Base-by-base conservation (phyloP, 2,329 filamentous ascomycete species). In the Sporothrix inflata region DNA sequence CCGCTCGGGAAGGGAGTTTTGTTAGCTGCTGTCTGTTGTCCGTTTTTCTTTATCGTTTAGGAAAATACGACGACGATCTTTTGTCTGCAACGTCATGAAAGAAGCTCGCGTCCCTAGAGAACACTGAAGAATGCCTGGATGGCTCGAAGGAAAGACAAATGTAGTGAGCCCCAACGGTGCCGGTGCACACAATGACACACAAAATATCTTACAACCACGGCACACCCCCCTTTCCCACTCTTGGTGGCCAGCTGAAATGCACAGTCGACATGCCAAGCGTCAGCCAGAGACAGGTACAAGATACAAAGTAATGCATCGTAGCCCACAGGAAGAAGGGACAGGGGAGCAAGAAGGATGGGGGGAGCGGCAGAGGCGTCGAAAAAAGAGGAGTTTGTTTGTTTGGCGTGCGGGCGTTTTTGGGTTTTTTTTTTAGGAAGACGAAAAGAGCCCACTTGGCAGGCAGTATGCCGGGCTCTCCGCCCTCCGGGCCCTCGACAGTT, bases 201-300 rank as follows among this genome's bases (percentile, higher is more conserved):
- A 47, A 47, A 3, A 47, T 16, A 16, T 9, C 42, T 6, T 45
- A 47, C 11, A 19, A 47, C 42, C 12, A 14, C 42, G 16, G 2
- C 49, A 24, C 19, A 14, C 24, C 24, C 1, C 51, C 30, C 42
- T 16, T 6, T 16, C 14, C 42, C 42, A 49, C 19, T 14, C 1
- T 21, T 40, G 16, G 19, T 34, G 4, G 24, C 30, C 27, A 51
- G 65, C 65, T 51, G 65, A 51, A 51, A 51, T 67, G 65, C 65
- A 51, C 42, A 51, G 61, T 49, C 27, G 45, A 67, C n/a, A 66
- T 14, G 42, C 63, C 42, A 49, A 63, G 24, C 21, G 14, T 30
- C 21, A 42, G 11, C 27, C 34, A 47, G 24, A 16, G 40, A 30
- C 19, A 49, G 63, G 24, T 34, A 11, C 40, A 47, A 49, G 24